Percentiles rank a stretch among this genome's conserved stretches.
phyloP scores from a whole-genome alignment of 257 asterid species.

The Solanum ossicruentum region DNA sequence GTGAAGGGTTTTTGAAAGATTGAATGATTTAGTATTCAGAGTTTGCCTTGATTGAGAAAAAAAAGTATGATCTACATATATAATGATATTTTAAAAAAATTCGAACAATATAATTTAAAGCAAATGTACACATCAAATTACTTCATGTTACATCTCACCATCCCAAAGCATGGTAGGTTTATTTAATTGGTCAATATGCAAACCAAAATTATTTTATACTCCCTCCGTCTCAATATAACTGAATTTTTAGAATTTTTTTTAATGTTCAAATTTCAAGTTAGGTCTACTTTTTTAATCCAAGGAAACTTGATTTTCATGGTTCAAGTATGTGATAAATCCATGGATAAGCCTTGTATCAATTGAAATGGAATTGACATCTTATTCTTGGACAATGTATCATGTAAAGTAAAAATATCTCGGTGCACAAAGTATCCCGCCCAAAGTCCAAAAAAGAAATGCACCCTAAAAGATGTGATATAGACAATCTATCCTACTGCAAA shows the following conservation, averaged over 20 bases:
- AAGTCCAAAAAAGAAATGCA: rapidly evolving
- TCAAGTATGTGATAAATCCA: neutral
- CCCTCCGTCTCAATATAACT: no score
- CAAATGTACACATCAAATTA: neutral
- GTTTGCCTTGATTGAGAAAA: no score
- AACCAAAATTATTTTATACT: neutral
- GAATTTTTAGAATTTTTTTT: no score
- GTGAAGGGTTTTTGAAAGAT: no score
- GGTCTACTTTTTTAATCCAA: neutral
- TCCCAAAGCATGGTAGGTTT: neutral
- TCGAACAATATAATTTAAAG: neutral
- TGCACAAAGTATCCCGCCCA: neutral
- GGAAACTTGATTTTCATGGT: neutral
- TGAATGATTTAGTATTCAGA: neutral
- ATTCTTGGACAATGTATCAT: neutral
- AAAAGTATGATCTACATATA: neutral
- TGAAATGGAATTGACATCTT: neutral
- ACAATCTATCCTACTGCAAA: neutral
- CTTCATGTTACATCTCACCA: neutral
- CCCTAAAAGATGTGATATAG: neutral
- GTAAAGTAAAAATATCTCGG: neutral
- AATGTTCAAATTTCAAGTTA: no score
- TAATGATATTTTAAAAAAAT: neutral
- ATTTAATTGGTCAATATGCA: neutral
- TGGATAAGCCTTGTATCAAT: neutral